These are phyloP conservation scores for Gaertneriomyces semiglobifer DNA, from an alignment of 192 early-diverging fungal species.

Conservation along the genomic window DNA sequence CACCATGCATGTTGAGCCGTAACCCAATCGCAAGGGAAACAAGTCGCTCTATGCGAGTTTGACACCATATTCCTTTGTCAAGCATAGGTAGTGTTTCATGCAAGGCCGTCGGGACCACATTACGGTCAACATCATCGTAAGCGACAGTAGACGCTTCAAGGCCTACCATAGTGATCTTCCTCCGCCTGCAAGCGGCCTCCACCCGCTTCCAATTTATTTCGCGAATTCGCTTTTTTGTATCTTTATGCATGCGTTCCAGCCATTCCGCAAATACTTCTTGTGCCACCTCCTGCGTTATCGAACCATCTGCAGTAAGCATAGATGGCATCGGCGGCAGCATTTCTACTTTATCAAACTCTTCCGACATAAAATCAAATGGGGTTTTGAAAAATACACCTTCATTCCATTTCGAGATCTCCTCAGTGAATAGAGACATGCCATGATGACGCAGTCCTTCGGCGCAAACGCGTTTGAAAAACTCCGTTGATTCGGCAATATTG, in stretches of 20 bases:
- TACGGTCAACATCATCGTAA: constrained; percentile 13
- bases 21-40: constrained; percentile 31
- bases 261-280: constrained; percentile 6
- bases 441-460: not conserved
- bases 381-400: constrained; percentile 31
- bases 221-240: constrained; percentile 21
- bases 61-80: constrained; percentile 28
- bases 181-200: constrained; percentile 7
- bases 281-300: not conserved
- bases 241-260: constrained; percentile 26
- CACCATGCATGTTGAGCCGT: constrained; percentile 10
- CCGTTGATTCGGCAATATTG: constrained; percentile 18
- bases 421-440: not conserved
- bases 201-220: constrained; percentile 35
- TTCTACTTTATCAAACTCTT: constrained; percentile 44
- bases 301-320: constrained; percentile 4
- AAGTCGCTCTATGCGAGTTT: constrained; percentile 21
- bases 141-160: constrained; percentile 10
- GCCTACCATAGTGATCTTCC: constrained; percentile 11
- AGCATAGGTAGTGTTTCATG: constrained; percentile 7
- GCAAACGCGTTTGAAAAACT: constrained; percentile 15
- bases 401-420: constrained; percentile 5
- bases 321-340: constrained; percentile 31
- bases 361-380: constrained; percentile 35
- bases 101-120: constrained; percentile 9